Conservation (phyloP, 768 basidiomycete species). For the Trichaptum fuscoviolaceum region DNA sequence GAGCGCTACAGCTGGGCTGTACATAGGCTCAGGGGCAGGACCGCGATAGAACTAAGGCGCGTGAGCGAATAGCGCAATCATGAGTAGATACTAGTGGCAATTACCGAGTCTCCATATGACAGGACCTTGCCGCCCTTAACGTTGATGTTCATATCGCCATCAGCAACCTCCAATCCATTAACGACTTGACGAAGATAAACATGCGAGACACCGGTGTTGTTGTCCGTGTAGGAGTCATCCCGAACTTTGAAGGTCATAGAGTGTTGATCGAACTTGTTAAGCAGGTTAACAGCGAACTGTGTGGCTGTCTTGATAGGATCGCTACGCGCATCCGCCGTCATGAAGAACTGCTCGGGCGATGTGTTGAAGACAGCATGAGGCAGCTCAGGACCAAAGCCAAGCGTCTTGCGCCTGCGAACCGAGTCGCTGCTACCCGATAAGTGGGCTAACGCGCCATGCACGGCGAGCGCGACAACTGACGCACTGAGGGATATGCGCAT, state of each 20-base stretch:
- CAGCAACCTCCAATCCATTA: conserved; percentile 81
- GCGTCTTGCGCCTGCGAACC: conserved; percentile 59
- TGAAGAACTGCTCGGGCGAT: conserved; percentile 37
- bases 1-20: conserved; percentile 4
- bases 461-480: conserved; percentile 1
- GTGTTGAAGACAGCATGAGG: conserved; percentile 65
- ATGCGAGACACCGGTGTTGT: conserved; percentile 81
- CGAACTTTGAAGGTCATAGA: conserved; percentile 30
- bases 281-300: conserved; percentile 50
- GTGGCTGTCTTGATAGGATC: conserved; percentile 61
- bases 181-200: conserved; percentile 82
- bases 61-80: background rate
- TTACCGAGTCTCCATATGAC: conserved; percentile 83
- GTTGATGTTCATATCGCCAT: conserved; percentile 93
- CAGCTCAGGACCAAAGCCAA: conserved; percentile 82
- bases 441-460: background rate
- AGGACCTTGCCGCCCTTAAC: conserved; percentile 77
- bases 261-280: conserved; percentile 32
- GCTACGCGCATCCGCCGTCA: conserved; percentile 24
- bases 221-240: conserved; percentile 83
- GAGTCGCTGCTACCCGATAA: background rate
- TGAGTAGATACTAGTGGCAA: conserved; percentile 24
- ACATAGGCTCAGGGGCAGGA: conserved; percentile 30
- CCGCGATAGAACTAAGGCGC: conserved; percentile 70
- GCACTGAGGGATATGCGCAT: conserved; percentile 3